phyloP scores from a whole-genome alignment of 768 basidiomycete species.

The Hydnomerulius pinastri region DNA sequence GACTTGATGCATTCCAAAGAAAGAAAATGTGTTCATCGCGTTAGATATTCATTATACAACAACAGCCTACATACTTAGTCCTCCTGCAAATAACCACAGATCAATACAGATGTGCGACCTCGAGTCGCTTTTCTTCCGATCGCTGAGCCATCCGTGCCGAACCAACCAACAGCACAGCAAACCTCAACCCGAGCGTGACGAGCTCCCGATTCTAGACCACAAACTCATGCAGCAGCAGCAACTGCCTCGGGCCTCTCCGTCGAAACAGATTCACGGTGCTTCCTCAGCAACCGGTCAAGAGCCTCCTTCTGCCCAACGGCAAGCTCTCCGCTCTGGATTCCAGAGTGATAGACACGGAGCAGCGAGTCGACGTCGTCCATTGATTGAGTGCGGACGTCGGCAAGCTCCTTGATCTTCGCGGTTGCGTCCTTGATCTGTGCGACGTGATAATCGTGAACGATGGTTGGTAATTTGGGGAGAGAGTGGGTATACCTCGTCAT shows the following conservation, averaged over 20 bases:
- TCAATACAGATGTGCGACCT: constrained; percentile 15
- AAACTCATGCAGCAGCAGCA: constrained; percentile 8
- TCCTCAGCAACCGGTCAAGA: constrained; percentile 81
- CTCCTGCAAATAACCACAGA: background rate
- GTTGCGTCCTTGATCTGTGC: constrained; percentile 94
- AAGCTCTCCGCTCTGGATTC: constrained; percentile 89
- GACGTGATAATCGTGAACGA: constrained; percentile 6
- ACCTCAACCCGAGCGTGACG: background rate
- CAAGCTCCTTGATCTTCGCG: constrained; percentile 98
- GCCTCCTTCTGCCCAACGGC: constrained; percentile 92
- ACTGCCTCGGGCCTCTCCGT: constrained; percentile 3
- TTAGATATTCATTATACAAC: background rate
- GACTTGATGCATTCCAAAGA: too few species aligned
- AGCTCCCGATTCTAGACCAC: background rate
- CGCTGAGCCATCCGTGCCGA: background rate
- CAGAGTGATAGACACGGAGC: constrained; percentile 93
- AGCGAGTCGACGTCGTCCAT: constrained; percentile 99
- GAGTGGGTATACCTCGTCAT: constrained; percentile 66
- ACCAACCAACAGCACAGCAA: background rate
- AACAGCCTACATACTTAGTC: background rate
- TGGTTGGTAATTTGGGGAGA: background rate
- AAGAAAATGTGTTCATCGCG: background rate
- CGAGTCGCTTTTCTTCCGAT: constrained; percentile 21
- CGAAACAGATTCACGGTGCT: constrained; percentile 54
- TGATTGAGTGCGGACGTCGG: constrained; percentile 95